phyloP scores from a whole-genome alignment of 495 filamentous ascomycete species.

The Sordaria brevicollis region DNA sequence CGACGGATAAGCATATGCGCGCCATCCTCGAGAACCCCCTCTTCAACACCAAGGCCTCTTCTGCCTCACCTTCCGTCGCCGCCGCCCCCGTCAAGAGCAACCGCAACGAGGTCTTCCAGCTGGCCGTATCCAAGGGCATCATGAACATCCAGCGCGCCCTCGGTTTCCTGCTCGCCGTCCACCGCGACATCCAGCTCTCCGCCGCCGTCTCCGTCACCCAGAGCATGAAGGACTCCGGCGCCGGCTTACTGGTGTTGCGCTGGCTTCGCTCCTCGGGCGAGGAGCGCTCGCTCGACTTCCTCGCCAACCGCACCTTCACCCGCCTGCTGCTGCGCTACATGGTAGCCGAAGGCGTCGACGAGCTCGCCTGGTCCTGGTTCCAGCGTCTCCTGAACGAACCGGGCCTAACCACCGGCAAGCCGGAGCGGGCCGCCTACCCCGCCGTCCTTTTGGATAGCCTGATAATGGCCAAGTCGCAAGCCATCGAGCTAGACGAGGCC shows the following conservation, averaged over 20 bases:
- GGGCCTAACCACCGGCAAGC: not conserved
- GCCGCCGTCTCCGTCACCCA: constrained; percentile 13
- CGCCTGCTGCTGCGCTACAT: constrained; percentile 33
- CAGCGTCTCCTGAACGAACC: constrained; percentile 14
- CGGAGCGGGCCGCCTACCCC: constrained; percentile 1
- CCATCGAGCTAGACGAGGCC: constrained; percentile 22
- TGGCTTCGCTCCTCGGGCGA: constrained; percentile 44
- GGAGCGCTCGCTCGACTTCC: constrained; percentile 26
- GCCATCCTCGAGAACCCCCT: constrained; percentile 65
- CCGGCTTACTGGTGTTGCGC: constrained; percentile 32
- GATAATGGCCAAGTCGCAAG: constrained; percentile 11
- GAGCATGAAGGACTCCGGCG: constrained; percentile 26
- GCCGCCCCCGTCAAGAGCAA: not conserved
- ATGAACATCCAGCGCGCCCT: constrained; percentile 33
- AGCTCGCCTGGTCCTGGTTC: constrained; percentile 34
- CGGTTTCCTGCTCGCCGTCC: constrained; percentile 28
- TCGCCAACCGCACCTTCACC: constrained; percentile 21
- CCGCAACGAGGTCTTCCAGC: constrained; percentile 26
- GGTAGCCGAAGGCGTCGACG: constrained; percentile 38
- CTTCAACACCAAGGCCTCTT: constrained; percentile 19
- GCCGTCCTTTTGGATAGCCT: constrained; percentile 16
- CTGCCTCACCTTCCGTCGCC: not conserved
- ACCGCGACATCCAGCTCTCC: constrained; percentile 17
- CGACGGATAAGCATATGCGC: constrained; percentile 47
- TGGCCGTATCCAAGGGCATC: constrained; percentile 30